These are phyloP conservation scores for Lentinula edodes DNA, from an alignment of 768 basidiomycete species.

Conservation along the genomic window DNA sequence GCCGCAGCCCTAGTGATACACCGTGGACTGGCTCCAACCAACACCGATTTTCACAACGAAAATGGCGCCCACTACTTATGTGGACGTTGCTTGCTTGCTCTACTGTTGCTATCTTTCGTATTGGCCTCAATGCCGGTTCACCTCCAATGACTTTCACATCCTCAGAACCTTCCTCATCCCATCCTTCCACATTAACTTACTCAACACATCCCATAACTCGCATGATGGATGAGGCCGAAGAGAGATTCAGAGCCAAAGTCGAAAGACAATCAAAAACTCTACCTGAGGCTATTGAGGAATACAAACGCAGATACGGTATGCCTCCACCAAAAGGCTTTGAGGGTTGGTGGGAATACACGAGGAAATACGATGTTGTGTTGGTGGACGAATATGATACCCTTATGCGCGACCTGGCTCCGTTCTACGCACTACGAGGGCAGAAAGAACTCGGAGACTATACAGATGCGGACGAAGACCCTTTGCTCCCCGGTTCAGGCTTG, in stretches of 20 bases:
- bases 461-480: not conserved
- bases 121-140: not conserved
- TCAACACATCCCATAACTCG: slow-evolving; percentile 71
- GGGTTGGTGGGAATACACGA: slow-evolving; percentile 80
- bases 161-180: slow-evolving; percentile 14
- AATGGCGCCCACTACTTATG: slow-evolving; percentile 1
- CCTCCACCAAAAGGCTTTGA: slow-evolving; percentile 90
- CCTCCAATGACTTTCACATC: slow-evolving; percentile 16
- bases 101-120: not conserved
- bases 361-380: slow-evolving; percentile 67
- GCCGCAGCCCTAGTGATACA: not conserved
- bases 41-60: not conserved
- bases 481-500: not conserved
- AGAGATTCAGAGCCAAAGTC: slow-evolving; percentile 60
- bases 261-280: slow-evolving; percentile 76
- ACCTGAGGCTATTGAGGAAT: slow-evolving; percentile 73
- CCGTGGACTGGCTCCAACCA: not conserved
- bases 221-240: slow-evolving; percentile 81
- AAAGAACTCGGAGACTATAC: slow-evolving; percentile 53
- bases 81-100: not conserved
- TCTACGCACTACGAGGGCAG: slow-evolving; percentile 67
- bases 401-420: slow-evolving; percentile 77
- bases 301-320: slow-evolving; percentile 69
- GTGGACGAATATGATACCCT: slow-evolving; percentile 88
- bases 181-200: not conserved